phyloP scores from a whole-genome alignment of 2,329 filamentous ascomycete genomes.

The Colletotrichum limetticola region DNA sequence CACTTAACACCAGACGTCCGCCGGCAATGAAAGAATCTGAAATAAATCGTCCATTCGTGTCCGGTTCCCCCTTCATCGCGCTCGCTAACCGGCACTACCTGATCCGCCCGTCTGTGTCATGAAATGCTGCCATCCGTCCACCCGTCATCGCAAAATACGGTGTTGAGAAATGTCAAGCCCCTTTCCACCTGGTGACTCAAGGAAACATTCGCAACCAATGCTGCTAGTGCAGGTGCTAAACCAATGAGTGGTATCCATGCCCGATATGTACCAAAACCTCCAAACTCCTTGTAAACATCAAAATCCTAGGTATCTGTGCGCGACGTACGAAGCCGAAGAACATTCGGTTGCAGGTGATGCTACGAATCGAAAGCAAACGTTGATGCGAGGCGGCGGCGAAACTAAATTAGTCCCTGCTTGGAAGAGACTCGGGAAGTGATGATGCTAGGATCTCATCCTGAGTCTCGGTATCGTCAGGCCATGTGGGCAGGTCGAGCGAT shows the following conservation, averaged over 20 bases:
- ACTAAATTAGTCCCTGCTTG: conserved; percentile 21
- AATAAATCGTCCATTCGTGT: conserved; percentile 26
- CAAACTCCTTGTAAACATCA: conserved; percentile 30
- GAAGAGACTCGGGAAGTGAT: conserved; percentile 17
- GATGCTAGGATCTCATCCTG: conserved; percentile 29
- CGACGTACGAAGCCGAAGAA: not conserved
- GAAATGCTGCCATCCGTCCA: conserved; percentile 18
- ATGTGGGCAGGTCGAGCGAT: conserved; percentile 49
- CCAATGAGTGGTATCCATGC: conserved; percentile 27
- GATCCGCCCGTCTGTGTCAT: conserved; percentile 19
- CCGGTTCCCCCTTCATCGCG: not conserved
- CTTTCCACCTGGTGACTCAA: not conserved
- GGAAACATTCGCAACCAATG: not conserved
- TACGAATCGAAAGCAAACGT: conserved; percentile 3
- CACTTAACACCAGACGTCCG: not conserved
- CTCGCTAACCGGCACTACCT: conserved; percentile 15
- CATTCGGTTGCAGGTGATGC: conserved; percentile 20
- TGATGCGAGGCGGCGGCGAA: not conserved
- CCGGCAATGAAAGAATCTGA: not conserved
- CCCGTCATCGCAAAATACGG: conserved; percentile 14
- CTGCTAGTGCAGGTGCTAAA: conserved; percentile 18
- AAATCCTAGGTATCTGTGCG: conserved; percentile 28
- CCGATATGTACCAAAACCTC: conserved; percentile 13
- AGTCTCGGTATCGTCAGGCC: conserved; percentile 48
- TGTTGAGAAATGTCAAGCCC: not conserved